Evolutionary conservation across 2,329 filamentous ascomycete genomes (phyloP).

Genomic region (Fonsecaea multimorphosa): DNA sequence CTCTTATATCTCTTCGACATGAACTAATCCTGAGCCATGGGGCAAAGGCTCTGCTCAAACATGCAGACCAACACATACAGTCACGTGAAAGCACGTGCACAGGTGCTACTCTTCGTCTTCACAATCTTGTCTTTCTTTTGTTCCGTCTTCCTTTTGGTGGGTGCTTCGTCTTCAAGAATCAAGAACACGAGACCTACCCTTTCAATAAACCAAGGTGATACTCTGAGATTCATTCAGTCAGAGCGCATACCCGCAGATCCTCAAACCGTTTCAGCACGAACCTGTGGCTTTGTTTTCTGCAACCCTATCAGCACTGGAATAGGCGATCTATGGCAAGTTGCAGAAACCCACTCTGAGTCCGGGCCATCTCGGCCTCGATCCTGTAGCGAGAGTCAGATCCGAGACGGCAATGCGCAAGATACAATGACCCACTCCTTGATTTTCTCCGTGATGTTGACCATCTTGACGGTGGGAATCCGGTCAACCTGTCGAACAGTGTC

Average conservation of each 20-base stretch:
- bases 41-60: not conserved
- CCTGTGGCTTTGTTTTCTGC: constrained; percentile 98
- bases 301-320: constrained; percentile 22
- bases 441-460: constrained; percentile 99
- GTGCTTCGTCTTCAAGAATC: not conserved
- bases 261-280: constrained; percentile 57
- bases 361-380: constrained; percentile 99
- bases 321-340: constrained; percentile 25
- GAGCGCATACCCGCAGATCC: constrained; percentile 36
- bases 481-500: not conserved
- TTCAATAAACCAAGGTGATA: constrained; percentile 98
- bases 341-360: constrained; percentile 83
- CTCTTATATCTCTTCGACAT: not conserved
- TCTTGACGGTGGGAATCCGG: constrained; percentile 52
- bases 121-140: not conserved
- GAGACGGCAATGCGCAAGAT: not conserved
- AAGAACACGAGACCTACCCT: constrained; percentile 68
- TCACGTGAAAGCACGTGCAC: not conserved
- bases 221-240: constrained; percentile 64
- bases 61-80: not conserved
- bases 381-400: constrained; percentile 54
- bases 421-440: constrained; percentile 84
- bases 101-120: not conserved
- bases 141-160: not conserved
- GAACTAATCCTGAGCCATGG: not conserved